Conservation (phyloP, 352 stramenopile species). For the Globisporangium solare region DNA sequence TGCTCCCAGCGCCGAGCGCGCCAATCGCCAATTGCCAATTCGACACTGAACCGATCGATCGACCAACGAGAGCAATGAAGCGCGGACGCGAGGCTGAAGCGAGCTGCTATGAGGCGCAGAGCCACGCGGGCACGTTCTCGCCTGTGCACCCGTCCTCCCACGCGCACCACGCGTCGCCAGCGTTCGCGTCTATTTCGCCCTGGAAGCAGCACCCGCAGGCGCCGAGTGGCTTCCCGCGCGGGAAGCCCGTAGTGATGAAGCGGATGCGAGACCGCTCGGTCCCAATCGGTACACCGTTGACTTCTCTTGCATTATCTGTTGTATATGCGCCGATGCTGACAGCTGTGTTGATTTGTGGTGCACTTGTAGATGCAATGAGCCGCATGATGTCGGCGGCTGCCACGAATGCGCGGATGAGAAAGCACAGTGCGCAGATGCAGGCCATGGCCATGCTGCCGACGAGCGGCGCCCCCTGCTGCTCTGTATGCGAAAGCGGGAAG, state of each 20-base stretch:
- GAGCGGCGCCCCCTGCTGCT: slow-evolving; percentile 19
- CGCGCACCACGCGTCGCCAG: slow-evolving; percentile 10
- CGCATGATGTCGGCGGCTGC: slow-evolving; percentile 72
- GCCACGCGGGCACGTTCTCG: slow-evolving; percentile 5
- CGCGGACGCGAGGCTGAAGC: slow-evolving; percentile 15
- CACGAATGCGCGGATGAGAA: slow-evolving; percentile 68
- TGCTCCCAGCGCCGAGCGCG: neutral
- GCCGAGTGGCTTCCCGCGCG: slow-evolving; percentile 2
- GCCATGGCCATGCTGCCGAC: slow-evolving; percentile 12
- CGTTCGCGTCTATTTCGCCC: slow-evolving; percentile 39
- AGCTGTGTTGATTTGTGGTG: slow-evolving; percentile 2
- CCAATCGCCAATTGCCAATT: neutral
- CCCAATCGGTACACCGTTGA: slow-evolving; percentile 41
- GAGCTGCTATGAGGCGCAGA: slow-evolving; percentile 15
- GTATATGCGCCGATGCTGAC: neutral
- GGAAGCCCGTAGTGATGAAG: slow-evolving; percentile 31
- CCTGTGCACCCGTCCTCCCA: slow-evolving; percentile 11
- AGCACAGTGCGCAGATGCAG: slow-evolving; percentile 42
- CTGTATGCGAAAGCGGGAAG: slow-evolving; percentile 28
- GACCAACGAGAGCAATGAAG: slow-evolving; percentile 11
- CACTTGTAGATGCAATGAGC: slow-evolving; percentile 53
- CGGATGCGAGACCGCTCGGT: slow-evolving; percentile 64
- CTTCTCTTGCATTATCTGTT: no score
- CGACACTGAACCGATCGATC: neutral
- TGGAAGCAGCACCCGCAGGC: slow-evolving; percentile 34